These are phyloP conservation scores for Cicer pinnatifidum DNA, from an alignment of 306 rosid species.

Conservation along the genomic window DNA sequence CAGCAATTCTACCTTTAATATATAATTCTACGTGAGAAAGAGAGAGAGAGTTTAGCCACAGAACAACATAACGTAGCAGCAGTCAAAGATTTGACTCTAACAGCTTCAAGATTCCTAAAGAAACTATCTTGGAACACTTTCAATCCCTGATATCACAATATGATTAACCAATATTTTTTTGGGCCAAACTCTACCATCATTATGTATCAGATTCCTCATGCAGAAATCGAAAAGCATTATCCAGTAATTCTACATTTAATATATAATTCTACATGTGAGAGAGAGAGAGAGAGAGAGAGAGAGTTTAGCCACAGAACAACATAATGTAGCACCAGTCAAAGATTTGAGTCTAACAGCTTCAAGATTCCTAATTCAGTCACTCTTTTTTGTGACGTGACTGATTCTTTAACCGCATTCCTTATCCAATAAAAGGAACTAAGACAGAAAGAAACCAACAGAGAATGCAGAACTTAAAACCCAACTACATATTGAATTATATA, in stretches of 20 bases:
- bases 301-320: not conserved
- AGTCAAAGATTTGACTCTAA: slow-evolving; percentile 1
- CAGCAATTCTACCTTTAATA: not conserved
- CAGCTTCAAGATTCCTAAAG: too few relatives aligned
- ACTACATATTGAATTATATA: not conserved
- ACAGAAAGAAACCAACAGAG: slow-evolving; percentile 28
- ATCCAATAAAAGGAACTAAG: slow-evolving; percentile 31
- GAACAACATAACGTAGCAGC: not conserved
- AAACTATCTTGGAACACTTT: not conserved
- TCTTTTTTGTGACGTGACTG: slow-evolving; percentile 20
- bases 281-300: not conserved
- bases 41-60: not conserved
- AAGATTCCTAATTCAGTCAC: not conserved
- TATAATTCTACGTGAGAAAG: not conserved
- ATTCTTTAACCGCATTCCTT: slow-evolving; percentile 18
- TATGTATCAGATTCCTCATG: slow-evolving; percentile 7
- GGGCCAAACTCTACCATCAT: not conserved
- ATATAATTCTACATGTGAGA: not conserved
- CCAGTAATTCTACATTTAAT: not conserved
- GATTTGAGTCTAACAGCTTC: not conserved
- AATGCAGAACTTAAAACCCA: not conserved
- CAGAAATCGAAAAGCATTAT: slow-evolving; percentile 5
- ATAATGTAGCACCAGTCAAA: not conserved
- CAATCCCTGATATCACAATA: slow-evolving; percentile 1
- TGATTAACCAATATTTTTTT: not conserved